These are phyloP conservation scores for Ustilago shanxiensis DNA, from an alignment of 1,284 basidiomycete genomes.

Conservation along the genomic window DNA sequence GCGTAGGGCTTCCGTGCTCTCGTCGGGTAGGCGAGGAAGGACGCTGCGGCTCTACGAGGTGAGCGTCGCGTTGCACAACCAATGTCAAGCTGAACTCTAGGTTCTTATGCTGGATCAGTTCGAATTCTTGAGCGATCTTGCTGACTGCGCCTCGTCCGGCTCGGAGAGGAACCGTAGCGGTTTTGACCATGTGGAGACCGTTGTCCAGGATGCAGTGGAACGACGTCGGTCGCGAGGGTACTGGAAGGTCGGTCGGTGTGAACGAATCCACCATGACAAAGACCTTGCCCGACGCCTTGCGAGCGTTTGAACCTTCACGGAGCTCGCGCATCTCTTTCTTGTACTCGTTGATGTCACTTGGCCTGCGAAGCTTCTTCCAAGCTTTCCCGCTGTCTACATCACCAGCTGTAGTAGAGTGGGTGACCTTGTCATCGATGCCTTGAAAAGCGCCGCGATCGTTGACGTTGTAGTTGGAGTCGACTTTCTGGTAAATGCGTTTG, in stretches of 20 bases:
- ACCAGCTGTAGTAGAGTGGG: slow-evolving; percentile 79
- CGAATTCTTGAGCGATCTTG: slow-evolving; percentile 90
- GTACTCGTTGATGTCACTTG: slow-evolving; percentile 96
- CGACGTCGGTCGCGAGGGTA: slow-evolving; percentile 75
- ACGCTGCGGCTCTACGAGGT: slow-evolving; percentile 53
- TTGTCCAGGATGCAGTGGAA: slow-evolving; percentile 94
- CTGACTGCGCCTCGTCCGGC: slow-evolving; percentile 74
- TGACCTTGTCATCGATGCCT: slow-evolving; percentile 72
- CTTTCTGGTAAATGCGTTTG: slow-evolving; percentile 60
- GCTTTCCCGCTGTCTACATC: slow-evolving; percentile 85
- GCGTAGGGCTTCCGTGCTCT: slow-evolving; percentile 53
- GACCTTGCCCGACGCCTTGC: slow-evolving; percentile 87
- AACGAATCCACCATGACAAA: slow-evolving; percentile 79
- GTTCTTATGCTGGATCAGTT: slow-evolving; percentile 72
- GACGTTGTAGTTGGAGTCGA: slow-evolving; percentile 73
- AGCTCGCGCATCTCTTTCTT: slow-evolving; percentile 86
- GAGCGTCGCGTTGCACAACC: slow-evolving; percentile 62
- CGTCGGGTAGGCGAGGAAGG: slow-evolving; percentile 40
- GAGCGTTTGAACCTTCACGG: slow-evolving; percentile 79
- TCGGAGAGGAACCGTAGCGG: slow-evolving; percentile 80
- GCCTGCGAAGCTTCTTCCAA: slow-evolving; percentile 87
- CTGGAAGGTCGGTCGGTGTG: slow-evolving; percentile 57
- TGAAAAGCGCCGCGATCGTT: slow-evolving; percentile 64
- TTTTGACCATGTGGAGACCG: slow-evolving; percentile 94
- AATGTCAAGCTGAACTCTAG: slow-evolving; percentile 68